Evolutionary conservation across 2,329 filamentous ascomycete species (phyloP), one percentile per base, ranked within the genome.

Genomic region (Diplodia sapinea): DNA sequence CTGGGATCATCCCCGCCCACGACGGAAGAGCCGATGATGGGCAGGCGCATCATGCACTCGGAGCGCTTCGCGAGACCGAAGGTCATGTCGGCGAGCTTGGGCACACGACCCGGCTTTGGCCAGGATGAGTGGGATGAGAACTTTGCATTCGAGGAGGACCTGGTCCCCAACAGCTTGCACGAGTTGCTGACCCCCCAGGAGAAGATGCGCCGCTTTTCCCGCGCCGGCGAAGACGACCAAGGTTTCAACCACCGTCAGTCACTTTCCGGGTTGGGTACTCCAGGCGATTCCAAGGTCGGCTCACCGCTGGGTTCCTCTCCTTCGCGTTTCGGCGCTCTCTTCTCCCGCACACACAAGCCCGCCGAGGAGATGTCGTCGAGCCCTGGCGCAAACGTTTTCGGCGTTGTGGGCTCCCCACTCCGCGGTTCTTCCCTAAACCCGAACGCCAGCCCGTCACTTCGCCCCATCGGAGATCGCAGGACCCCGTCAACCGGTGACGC

Each of bases 141-240:
- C 52, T 95, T 96, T 74, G 87, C 90, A 36, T 94, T 95, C 73
- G 92, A 96, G 77, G 94, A 96, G 74, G 93, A 96, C 74, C 92
- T 95, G 73, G 84, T 98, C 11, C 95, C 94, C 0, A 91, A 84
- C 33, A 87, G 84, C 66, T 77, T 90, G 55, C 86, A 87, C 70
- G 87, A 90, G 73, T 82, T 89, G 15, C 82, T 89, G 40, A 87
- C 86, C 0, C 87, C 87, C 0, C 86, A 88, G 71, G 86, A 88
- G 73, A 85, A 84, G 72, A 83, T 86, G 75, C 82, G 87, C 55
- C 82, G 87, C 20, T 82, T 87, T 64, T 89, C 87, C 13, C 82
- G 86, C 55, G 85, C 85, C 15, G 85, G 86, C 40, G 80, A 84
- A 64, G 86, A 87, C 3, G 72, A 81, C 72, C 74, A 79, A 74